Base-by-base conservation (phyloP, 768 basidiomycete species). In the Lenzites betulinus region DNA sequence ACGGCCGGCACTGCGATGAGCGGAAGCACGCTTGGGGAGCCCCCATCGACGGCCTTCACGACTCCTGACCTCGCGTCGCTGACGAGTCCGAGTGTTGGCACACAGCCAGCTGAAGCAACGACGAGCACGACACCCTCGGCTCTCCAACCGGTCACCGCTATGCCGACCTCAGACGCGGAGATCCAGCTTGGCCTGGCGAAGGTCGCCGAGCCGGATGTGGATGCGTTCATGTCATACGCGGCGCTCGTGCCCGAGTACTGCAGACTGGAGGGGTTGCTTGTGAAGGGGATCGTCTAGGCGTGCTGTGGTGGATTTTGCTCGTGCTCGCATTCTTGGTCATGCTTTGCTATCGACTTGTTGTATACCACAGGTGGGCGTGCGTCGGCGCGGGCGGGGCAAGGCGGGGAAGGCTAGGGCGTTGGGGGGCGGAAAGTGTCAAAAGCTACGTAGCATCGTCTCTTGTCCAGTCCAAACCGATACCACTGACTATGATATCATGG, bases 161-260 rank as follows among this genome's bases (percentile, higher is more conserved):
- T 93, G 54, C 82, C 85, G 16, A 92, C 91, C 1, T 77, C 80
- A 2, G 90, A 92, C 62, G 77, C 80, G 16, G 92, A 93, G 74
- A 78, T 83, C 33, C 89, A 90, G 74, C 77, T 88, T 35, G 92
- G 92, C 16, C 73, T 93, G 48, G 87, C 84, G 33, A 92, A 92
- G 73, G 87, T 93, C 7, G 91, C 92, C 0, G 90, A 92, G 60
- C 84, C 92, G 15, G 92, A 94, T 70, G 75, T 85, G 54, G 92
- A 94, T 72, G 87, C 91, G 56, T 92, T 92, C 73, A 83, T 91
- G 84, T 83, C 88, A 0, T 94, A 94, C 70, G 90, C 91, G 20
- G 84, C 90, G 36, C 89, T 93, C 70, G 88, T 93, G 18, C 89
- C 90, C 26, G 92, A 94, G 75, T 93, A 86, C 71, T 85, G 83